Percentiles rank a stretch among this genome's conserved stretches.
Conservation (phyloP, 1,139 yeast genomes). For the Lodderomyces metapsilosis region DNA sequence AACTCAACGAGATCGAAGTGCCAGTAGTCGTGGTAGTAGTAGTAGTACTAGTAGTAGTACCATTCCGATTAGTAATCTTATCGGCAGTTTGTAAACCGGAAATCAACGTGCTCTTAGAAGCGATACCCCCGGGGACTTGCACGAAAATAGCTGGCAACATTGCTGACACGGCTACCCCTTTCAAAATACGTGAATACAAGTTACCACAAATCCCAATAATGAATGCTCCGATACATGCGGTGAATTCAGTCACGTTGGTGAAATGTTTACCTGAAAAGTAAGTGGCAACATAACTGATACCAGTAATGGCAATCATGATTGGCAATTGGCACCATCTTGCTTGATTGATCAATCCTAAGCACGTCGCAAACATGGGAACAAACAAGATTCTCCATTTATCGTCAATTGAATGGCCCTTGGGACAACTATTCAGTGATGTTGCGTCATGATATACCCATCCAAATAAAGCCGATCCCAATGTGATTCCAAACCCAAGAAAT, state of each 20-base stretch:
- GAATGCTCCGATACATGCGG: slow-evolving; percentile 88
- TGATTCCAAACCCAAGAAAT: slow-evolving; percentile 89
- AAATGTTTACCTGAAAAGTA: slow-evolving; percentile 81
- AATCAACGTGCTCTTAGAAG: slow-evolving; percentile 79
- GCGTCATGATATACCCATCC: slow-evolving; percentile 91
- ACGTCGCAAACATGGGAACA: slow-evolving; percentile 74
- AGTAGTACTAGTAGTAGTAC: slow-evolving; percentile 21
- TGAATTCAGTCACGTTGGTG: slow-evolving; percentile 70
- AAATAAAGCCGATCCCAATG: slow-evolving; percentile 86
- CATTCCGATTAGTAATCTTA: slow-evolving; percentile 48
- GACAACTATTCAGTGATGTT: slow-evolving; percentile 65
- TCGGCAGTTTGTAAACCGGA: slow-evolving; percentile 81
- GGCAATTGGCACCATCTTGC: slow-evolving; percentile 80
- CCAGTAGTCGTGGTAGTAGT: slow-evolving; percentile 22
- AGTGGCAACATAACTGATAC: slow-evolving; percentile 80
- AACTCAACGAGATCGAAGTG: slow-evolving; percentile 37
- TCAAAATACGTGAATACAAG: slow-evolving; percentile 79
- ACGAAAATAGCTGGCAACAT: slow-evolving; percentile 95
- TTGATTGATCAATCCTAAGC: slow-evolving; percentile 80
- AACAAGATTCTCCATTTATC: slow-evolving; percentile 75
- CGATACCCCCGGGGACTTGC: slow-evolving; percentile 93
- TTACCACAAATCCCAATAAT: slow-evolving; percentile 89
- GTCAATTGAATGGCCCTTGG: slow-evolving; percentile 42
- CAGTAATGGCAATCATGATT: slow-evolving; percentile 71
- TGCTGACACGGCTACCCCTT: slow-evolving; percentile 93